A percentile compares a stretch with the other conserved stretches of the same genome.
Evolutionary conservation across 768 basidiomycete species (phyloP).

Genomic region (Dacryopinax primogenitus): DNA sequence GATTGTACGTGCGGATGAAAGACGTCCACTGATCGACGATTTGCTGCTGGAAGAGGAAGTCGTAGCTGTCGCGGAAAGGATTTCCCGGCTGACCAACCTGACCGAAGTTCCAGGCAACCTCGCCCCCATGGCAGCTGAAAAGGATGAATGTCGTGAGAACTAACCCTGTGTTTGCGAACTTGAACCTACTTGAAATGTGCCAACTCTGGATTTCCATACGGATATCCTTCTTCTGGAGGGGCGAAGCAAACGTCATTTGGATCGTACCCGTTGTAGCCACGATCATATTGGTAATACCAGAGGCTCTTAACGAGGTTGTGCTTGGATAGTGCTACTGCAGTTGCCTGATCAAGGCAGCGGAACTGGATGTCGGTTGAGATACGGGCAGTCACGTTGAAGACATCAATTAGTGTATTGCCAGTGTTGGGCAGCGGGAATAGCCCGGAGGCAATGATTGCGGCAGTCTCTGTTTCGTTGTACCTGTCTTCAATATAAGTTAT

Average conservation of each 20-base stretch:
- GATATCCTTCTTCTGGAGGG: constrained; percentile 31
- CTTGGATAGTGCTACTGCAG: constrained; percentile 33
- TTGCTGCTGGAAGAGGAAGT: constrained; percentile 36
- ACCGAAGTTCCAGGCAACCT: constrained; percentile 23
- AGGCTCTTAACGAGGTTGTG: constrained; percentile 34
- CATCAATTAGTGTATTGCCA: constrained; percentile 29
- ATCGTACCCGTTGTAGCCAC: constrained; percentile 29
- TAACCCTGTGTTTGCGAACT: too few species aligned
- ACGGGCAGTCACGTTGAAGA: constrained; percentile 37
- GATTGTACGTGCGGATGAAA: constrained; percentile 38
- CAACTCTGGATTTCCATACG: constrained; percentile 35
- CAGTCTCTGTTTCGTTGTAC: constrained; percentile 12
- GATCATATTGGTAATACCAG: constrained; percentile 30
- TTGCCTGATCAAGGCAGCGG: constrained; percentile 40
- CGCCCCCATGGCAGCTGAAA: background rate
- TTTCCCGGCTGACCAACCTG: constrained; percentile 29
- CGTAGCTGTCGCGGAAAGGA: constrained; percentile 37
- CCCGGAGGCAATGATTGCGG: constrained; percentile 20
- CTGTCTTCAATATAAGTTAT: background rate
- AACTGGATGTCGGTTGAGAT: constrained; percentile 36
- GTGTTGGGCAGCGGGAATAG: constrained; percentile 34
- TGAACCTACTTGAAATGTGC: constrained; percentile 39
- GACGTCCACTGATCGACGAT: constrained; percentile 36
- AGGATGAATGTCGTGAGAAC: too few species aligned
- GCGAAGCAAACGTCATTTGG: constrained; percentile 37